These are phyloP conservation scores for Phytophthora crassamura DNA, from an alignment of 352 stramenopile genomes.

Conservation along the genomic window DNA sequence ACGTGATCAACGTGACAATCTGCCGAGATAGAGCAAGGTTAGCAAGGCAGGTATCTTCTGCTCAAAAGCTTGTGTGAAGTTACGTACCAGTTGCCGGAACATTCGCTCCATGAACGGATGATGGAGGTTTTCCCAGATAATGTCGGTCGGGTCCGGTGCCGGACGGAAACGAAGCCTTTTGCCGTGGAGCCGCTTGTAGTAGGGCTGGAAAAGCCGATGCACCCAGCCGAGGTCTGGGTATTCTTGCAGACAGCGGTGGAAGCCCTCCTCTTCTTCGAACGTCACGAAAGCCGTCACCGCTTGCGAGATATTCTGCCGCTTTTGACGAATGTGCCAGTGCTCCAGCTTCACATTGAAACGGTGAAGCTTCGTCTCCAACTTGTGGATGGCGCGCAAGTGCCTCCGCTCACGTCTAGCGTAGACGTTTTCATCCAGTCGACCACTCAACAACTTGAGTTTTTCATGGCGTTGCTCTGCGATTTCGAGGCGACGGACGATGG, in stretches of 20 bases:
- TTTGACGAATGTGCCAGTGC: constrained; percentile 46
- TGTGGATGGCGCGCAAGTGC: constrained; percentile 53
- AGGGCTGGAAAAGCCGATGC: constrained; percentile 76
- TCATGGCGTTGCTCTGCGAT: constrained; percentile 70
- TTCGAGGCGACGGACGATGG: constrained; percentile 70
- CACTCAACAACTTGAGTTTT: constrained; percentile 65
- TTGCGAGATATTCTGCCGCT: constrained; percentile 44
- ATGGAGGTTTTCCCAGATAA: constrained; percentile 88
- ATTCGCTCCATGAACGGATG: constrained; percentile 64
- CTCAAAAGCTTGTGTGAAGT: neutral
- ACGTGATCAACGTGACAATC: constrained; percentile 72
- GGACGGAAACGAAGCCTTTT: constrained; percentile 77
- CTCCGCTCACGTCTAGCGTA: constrained; percentile 52
- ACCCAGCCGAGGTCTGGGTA: constrained; percentile 80
- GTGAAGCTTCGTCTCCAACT: constrained; percentile 54
- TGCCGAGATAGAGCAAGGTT: constrained; percentile 16
- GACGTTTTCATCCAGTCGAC: constrained; percentile 43
- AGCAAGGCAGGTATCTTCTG: neutral
- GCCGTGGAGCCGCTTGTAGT: constrained; percentile 65
- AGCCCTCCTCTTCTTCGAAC: constrained; percentile 86
- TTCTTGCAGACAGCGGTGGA: constrained; percentile 76
- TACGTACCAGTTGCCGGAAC: constrained; percentile 65
- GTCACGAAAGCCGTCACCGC: constrained; percentile 86
- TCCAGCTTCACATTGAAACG: constrained; percentile 56
- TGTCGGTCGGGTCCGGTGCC: constrained; percentile 81